Evolutionary conservation across 1,284 basidiomycete genomes (phyloP), one percentile per base, ranked within the genome.

Genomic region (Cutaneotrichosporon sp.): DNA sequence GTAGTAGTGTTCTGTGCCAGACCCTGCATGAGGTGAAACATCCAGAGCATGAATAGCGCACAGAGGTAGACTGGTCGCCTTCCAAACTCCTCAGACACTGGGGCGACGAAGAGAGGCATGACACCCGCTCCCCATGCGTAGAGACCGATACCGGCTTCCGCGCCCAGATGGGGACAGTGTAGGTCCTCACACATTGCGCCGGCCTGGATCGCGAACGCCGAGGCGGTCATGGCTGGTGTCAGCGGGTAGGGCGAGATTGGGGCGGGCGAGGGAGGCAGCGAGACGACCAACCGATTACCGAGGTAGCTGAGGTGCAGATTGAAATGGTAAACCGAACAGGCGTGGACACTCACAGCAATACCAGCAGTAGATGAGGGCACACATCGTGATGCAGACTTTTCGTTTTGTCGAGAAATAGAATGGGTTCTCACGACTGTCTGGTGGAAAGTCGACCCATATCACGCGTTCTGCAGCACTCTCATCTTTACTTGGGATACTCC

Each of bases 61-160:
- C 80, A 82, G 34, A 89, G 74, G 73, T 90, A 91, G 18, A 91
- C 78, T 22, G 87, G 88, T 61, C 85, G 85, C 40, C 90, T 79
- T 0, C 90, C 90, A 69, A 90, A 86, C 73, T 91, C 90, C 74
- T 91, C 90, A 65, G 88, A 89, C 66, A 91, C 85, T 0, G 90
- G 88, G 0, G 89, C 87, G 1, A 88, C 84, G 3, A 90, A 81
- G 9, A 92, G 83, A 0, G 90, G 90, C 2, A 87, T 83, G 21
- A 90, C 66, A 1, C 83, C 88, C 68, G 90, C 91, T 0, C 90
- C 90, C 70, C 65, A 80, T 5, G 85, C 83, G 76, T 85, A 91
- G 36, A 86, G 81, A 63, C 83, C 85, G 40, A 88, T 80, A 0
- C 86, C 90, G 31, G 86, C 78, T 7, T 86, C 87, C 7, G 86